phyloP scores from a whole-genome alignment of 768 basidiomycete genomes.

The Phanerochaete sordida region DNA sequence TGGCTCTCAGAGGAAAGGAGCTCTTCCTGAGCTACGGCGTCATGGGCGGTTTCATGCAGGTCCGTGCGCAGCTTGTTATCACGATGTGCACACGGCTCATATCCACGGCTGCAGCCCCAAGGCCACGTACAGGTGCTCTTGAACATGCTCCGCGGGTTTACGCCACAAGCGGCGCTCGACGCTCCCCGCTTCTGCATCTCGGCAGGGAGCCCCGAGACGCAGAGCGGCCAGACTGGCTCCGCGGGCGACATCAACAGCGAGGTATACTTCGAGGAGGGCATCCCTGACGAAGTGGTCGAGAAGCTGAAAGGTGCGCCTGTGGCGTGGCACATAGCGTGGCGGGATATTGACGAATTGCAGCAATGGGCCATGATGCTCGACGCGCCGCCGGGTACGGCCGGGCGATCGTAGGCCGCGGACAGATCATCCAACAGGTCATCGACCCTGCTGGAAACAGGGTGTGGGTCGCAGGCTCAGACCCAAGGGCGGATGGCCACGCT shows the following conservation, averaged over 20 bases:
- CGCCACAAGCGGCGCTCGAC: slow-evolving; percentile 86
- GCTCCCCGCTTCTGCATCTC: slow-evolving; percentile 97
- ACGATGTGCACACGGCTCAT: not conserved
- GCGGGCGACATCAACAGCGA: slow-evolving; percentile 75
- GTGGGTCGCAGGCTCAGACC: slow-evolving; percentile 95
- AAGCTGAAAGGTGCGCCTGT: slow-evolving; percentile 56
- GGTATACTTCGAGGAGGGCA: slow-evolving; percentile 87
- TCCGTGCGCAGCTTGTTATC: slow-evolving; percentile 29
- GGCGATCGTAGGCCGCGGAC: slow-evolving; percentile 75
- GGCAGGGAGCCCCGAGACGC: slow-evolving; percentile 65
- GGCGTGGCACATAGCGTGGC: not conserved
- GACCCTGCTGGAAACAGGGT: slow-evolving; percentile 67
- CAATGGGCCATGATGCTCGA: slow-evolving; percentile 87
- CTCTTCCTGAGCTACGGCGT: slow-evolving; percentile 88
- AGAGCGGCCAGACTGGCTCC: slow-evolving; percentile 38
- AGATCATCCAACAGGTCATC: slow-evolving; percentile 81
- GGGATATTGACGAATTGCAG: slow-evolving; percentile 32
- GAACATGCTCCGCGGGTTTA: slow-evolving; percentile 85
- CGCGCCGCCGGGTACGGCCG: slow-evolving; percentile 56
- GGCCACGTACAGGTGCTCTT: slow-evolving; percentile 94
- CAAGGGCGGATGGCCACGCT: slow-evolving; percentile 85
- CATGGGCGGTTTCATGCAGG: slow-evolving; percentile 93
- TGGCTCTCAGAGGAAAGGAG: slow-evolving; percentile 75
- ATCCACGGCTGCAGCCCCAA: slow-evolving; percentile 61
- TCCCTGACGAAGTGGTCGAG: slow-evolving; percentile 56